Conservation (phyloP, 192 early-diverging fungal genomes). For the Thamnidium elegans region DNA sequence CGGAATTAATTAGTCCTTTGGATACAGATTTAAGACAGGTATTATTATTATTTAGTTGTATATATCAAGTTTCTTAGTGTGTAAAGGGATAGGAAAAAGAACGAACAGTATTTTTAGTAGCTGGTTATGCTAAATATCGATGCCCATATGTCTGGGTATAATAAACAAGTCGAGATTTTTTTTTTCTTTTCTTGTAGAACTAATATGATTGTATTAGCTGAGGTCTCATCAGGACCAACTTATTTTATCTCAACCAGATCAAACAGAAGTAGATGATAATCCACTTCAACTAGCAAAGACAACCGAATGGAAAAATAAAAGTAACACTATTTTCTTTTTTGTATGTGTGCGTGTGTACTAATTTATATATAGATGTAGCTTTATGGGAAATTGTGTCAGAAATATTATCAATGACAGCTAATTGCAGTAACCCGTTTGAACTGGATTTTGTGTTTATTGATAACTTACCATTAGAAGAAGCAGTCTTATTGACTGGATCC, state of each 20-base stretch:
- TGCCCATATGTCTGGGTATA: conserved; percentile 19
- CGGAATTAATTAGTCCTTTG: conserved; percentile 9
- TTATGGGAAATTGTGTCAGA: conserved; percentile 14
- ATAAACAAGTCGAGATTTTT: not conserved
- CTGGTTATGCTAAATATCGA: conserved; percentile 14
- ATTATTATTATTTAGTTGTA: not conserved
- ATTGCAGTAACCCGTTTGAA: conserved; percentile 2
- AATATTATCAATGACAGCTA: conserved; percentile 8
- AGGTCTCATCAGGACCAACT: conserved; percentile 9
- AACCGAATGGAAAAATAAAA: conserved; percentile 7
- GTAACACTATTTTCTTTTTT: not conserved
- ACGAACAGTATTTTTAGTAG: conserved; percentile 10
- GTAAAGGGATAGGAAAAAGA: not conserved
- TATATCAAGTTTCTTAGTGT: too few species aligned
- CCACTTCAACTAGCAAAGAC: conserved; percentile 3
- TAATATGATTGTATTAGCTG: not conserved
- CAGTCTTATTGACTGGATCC: not conserved
- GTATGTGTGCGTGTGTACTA: too few species aligned
- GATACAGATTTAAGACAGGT: conserved; percentile 7
- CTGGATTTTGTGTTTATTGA: conserved; percentile 6
- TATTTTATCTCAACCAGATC: conserved; percentile 3
- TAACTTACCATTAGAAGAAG: conserved; percentile 5
- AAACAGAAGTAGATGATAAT: conserved; percentile 8
- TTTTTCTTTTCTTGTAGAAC: not conserved
- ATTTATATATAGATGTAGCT: conserved; percentile 4